Base-by-base conservation (phyloP, 2,329 filamentous ascomycete species). In the Trichophyton rubrum region DNA sequence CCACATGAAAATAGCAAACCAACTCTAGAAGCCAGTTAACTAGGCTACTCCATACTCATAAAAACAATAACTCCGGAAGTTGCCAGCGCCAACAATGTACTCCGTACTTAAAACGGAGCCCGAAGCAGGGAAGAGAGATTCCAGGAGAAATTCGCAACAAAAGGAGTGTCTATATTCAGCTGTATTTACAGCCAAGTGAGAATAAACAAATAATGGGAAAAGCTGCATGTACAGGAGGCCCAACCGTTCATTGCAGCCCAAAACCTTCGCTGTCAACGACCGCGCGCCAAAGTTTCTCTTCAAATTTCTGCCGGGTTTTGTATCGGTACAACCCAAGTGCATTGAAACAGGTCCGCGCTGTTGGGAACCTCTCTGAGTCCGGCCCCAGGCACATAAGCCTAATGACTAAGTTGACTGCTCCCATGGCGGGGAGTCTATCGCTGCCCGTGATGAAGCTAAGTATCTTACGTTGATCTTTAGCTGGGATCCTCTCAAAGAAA, bases 191-290 rank as follows among this genome's bases (percentile, higher is more conserved):
- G 11, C 11, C 9, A 55, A 20, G 51, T 55, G 51, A n/a, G 33
- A 55, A 17, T 55, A 55, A 55, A 15, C 13, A 17, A 35, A 35
- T 35, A 6, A 55, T 55, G 27, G 6, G 24, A 55, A 35, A 55
- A 33, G 7, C 20, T 27, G 17, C 27, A 33, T 27, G 33, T 33
- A 20, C 22, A 17, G 8, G 24, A 30, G 9, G 27, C 51, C 30
- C 30, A 59, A 35, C 30, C n/a, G 41, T 59, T 78, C 70, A 92
- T 71, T 91, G 93, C 72, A 96, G 78, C 35, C 90, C 90, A 79
- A 96, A 96, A 2, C 91, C 91, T 72, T 95, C 90, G 68, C 90
- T 95, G 73, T 91, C 90, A 65, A 84, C 78, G n/a, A 96, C 90
- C 3, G 91, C 91, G 64, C 83, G 82, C 90, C 90, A 95, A 35